Base-by-base conservation (phyloP, 306 rosid species). In the Trichosanthes truncata region DNA sequence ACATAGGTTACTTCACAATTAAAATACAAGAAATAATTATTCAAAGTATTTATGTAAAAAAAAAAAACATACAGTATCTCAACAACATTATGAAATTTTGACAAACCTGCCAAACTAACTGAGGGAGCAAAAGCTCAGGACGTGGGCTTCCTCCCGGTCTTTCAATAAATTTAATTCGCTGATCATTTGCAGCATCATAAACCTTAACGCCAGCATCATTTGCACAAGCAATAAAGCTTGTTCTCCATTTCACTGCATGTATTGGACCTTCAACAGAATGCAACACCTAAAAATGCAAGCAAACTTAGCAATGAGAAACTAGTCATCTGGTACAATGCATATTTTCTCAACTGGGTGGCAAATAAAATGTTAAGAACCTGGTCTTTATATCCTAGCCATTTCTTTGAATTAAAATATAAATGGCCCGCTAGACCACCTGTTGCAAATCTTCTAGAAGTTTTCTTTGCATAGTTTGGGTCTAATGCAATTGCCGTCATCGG, bases 221-320 rank as follows among this genome's bases (percentile, higher is more conserved):
- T 52, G 97, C 99, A 97, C 97, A 95, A 66, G 99, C 99, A 91
- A 95, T 88, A 76, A 95, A 97, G 85, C 84, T 93, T 59, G 94
- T 78, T 88, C 97, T 91, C 99, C 99, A 93, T 83, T 93, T 95
- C 80, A 95, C 94, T 71, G 90, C 88, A 89, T 95, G 99, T 84
- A 95, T 93, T 82, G 99, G 93, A 80, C 99, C 99, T 87, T 95
- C 99, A 77, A 97, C 97, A 78, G 97, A 88, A 86, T 95, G 99
- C 94, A 95, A 93, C 78, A 93, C 99, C 99, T 95, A 43, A 40
- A 81, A 41, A 82, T 36, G 65, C 2, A 21, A 13, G 55, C 41
- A 48, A 53, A 35, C 49, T 67, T 78, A 41, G 78, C 82, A 78
- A 74, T 68, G 60, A 43, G 71, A 79, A 82, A 72, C 55, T 66